phyloP scores from a whole-genome alignment of 2,329 filamentous ascomycete genomes.

The Myriosclerotinia curreyana region DNA sequence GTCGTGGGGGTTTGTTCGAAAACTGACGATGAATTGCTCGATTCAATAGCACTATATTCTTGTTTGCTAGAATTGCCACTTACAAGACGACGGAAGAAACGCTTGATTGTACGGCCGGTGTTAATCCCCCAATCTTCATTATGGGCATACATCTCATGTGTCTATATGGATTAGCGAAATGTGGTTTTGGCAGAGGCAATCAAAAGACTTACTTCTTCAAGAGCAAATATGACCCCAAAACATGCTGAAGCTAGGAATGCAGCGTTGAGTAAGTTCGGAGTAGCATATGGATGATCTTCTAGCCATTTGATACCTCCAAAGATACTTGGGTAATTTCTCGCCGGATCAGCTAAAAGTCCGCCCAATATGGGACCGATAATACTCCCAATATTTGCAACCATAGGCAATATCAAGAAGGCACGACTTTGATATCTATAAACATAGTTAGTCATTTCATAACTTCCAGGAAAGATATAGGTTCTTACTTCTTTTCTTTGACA shows the following conservation, averaged over 20 bases:
- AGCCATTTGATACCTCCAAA: conserved; percentile 45
- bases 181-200: conserved; percentile 10
- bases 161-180: conserved; percentile 33
- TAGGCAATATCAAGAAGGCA: conserved; percentile 48
- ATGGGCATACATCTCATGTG: conserved; percentile 40
- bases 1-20: conserved; percentile 21
- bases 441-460: neutral
- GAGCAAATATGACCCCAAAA: conserved; percentile 39
- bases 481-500: conserved; percentile 63
- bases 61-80: conserved; percentile 5
- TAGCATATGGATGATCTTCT: conserved; percentile 45
- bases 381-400: conserved; percentile 64
- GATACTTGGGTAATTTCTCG: conserved; percentile 40
- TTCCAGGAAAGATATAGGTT: neutral
- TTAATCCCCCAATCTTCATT: conserved; percentile 36
- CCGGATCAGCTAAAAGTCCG: conserved; percentile 47
- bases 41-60: conserved; percentile 22
- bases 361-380: conserved; percentile 46
- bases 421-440: conserved; percentile 41
- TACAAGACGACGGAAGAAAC: conserved; percentile 24
- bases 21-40: conserved; percentile 11
- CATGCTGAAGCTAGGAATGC: conserved; percentile 38
- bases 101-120: conserved; percentile 29
- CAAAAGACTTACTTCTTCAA: conserved; percentile 37
- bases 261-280: conserved; percentile 45